Base-by-base conservation (phyloP, 495 filamentous ascomycete genomes). In the Cairneyella variabilis region DNA sequence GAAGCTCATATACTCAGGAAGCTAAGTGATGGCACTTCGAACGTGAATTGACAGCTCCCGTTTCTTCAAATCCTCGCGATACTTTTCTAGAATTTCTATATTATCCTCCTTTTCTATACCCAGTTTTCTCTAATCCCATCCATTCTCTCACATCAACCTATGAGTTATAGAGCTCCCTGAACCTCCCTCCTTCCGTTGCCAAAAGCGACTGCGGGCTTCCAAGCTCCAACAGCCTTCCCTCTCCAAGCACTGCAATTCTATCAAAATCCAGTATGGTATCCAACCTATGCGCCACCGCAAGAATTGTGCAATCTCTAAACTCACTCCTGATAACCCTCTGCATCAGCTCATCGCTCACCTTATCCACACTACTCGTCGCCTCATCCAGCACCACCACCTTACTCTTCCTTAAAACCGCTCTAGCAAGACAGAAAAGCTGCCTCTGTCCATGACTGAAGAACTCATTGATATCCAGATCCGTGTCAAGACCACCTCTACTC, bases 231-330 rank as follows among this genome's bases (percentile, higher is more conserved):
- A 58, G 26, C 49, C 50, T 51, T 0, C 76, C 76, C 3, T 69
- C 61, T 8, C 66, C 63, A 45, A 77, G 61, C 10, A 76, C 67
- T 30, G 66, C 64, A 30, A 78, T 73, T 41, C 49, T 53, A 23
- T 67, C 64, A 25, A 58, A 65, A 55, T 83, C 79, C 11, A 76
- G 54, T 54, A 83, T 78, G 0, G 78, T 79, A 23, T 79, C 76
- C n/a, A 86, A 69, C 34, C 77, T 74, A 62, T 88, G 84, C 0
- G 83, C 78, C 1, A 89, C 76, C 11, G 82, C 72, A 41, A 88
- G 63, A 37, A 86, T 73, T 7, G 83, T 88, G 55, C 77, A 72
- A 0, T 69, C 69, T 16, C 62, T 65, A 63, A 86, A 82, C 49
- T 82, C 77, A 47, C 78, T 66, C 0, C 79, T 70, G 16, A 87